These are phyloP conservation scores for Neospermospora avenae DNA, from an alignment of 2,329 filamentous ascomycete species.

Conservation along the genomic window DNA sequence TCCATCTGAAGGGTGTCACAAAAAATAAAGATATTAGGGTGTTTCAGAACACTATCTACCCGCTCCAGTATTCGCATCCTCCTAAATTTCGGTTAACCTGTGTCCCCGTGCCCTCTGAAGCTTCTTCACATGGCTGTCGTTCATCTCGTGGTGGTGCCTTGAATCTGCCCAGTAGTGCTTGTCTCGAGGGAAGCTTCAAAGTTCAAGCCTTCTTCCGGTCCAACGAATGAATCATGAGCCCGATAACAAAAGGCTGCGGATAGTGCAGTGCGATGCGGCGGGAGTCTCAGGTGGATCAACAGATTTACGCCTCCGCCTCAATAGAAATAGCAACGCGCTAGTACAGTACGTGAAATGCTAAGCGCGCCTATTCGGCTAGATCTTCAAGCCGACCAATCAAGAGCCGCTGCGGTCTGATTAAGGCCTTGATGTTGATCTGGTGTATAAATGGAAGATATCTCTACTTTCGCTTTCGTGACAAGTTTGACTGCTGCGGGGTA, in stretches of 20 bases:
- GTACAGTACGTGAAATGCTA: neutral
- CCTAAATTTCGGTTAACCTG: neutral
- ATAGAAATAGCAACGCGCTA: slow-evolving; percentile 4
- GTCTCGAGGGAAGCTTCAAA: neutral
- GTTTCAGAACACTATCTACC: slow-evolving; percentile 12
- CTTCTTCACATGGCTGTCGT: neutral
- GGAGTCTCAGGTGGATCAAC: slow-evolving; percentile 5
- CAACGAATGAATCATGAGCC: neutral
- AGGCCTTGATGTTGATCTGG: neutral
- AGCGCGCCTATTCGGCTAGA: slow-evolving; percentile 3
- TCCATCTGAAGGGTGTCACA: neutral
- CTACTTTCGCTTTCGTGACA: too few relatives aligned
- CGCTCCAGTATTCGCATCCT: slow-evolving; percentile 9
- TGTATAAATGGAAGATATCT: too few relatives aligned
- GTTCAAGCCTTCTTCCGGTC: neutral
- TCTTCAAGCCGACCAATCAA: slow-evolving; percentile 1
- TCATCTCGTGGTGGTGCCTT: slow-evolving; percentile 8
- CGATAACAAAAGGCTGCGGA: neutral
- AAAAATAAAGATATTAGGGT: slow-evolving; percentile 13
- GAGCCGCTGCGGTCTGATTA: neutral
- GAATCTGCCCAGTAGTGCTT: slow-evolving; percentile 4
- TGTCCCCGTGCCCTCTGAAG: slow-evolving; percentile 4
- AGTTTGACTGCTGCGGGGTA: too few relatives aligned
- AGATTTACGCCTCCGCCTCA: slow-evolving; percentile 1
- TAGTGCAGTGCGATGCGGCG: slow-evolving; percentile 1